Evolutionary conservation across 805 yeast species (phyloP).

Genomic region (Yamadazyma olivae): DNA sequence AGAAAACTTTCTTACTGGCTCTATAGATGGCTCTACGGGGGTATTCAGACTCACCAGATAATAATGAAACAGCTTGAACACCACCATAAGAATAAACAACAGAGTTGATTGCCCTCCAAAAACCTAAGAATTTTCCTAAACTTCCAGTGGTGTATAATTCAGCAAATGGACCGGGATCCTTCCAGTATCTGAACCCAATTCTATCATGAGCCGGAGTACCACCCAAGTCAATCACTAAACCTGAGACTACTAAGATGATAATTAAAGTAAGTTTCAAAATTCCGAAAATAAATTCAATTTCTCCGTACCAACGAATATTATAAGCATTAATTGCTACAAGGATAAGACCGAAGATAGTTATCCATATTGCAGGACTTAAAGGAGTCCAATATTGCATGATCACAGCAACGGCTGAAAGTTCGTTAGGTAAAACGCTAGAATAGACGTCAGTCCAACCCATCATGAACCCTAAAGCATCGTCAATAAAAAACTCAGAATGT

Average conservation of each 20-base stretch:
- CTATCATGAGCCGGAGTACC: slow-evolving; percentile 18
- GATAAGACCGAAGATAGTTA: slow-evolving; percentile 37
- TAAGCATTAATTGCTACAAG: slow-evolving; percentile 32
- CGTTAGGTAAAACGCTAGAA: slow-evolving; percentile 33
- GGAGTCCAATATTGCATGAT: slow-evolving; percentile 45
- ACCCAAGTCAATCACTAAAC: slow-evolving; percentile 22
- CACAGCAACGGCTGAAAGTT: slow-evolving; percentile 46
- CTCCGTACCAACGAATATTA: slow-evolving; percentile 36
- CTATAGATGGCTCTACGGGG: slow-evolving; percentile 30
- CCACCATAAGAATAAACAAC: slow-evolving; percentile 39
- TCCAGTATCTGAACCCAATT: slow-evolving; percentile 40
- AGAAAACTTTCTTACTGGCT: slow-evolving; percentile 28
- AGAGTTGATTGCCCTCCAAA: slow-evolving; percentile 31
- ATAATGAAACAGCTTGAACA: slow-evolving; percentile 20
- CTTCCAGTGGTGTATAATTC: slow-evolving; percentile 32
- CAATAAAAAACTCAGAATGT: slow-evolving; percentile 37
- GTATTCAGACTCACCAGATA: slow-evolving; percentile 30
- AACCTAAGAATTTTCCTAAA: slow-evolving; percentile 32
- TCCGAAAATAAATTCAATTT: slow-evolving; percentile 25
- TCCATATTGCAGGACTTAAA: slow-evolving; percentile 44
- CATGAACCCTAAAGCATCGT: slow-evolving; percentile 46
- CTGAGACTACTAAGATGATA: slow-evolving; percentile 18
- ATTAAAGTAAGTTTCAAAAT: slow-evolving; percentile 21
- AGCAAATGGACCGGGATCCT: slow-evolving; percentile 34
- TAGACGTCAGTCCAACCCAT: slow-evolving; percentile 45